These are phyloP conservation scores for Globisporangium paddicum DNA, from an alignment of 352 stramenopile genomes.

Conservation along the genomic window DNA sequence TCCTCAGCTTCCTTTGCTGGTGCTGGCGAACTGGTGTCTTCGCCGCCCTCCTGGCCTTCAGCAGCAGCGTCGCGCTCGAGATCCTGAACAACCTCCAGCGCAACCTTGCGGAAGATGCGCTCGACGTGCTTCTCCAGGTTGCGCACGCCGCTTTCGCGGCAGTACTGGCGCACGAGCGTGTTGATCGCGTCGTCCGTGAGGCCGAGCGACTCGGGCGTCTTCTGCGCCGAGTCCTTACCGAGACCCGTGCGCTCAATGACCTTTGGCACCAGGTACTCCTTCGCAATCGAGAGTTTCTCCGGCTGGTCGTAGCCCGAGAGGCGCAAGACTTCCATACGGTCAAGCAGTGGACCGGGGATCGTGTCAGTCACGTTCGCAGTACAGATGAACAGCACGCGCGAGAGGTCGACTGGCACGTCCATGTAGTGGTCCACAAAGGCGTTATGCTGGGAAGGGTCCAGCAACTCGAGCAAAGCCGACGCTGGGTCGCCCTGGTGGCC, in stretches of 20 bases:
- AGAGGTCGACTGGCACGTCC: slow-evolving; percentile 97
- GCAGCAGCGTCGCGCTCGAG: slow-evolving; percentile 37
- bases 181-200: slow-evolving; percentile 93
- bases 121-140: slow-evolving; percentile 98
- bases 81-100: slow-evolving; percentile 94
- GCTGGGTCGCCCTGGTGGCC: slow-evolving; percentile 93
- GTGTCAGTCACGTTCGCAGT: slow-evolving; percentile 96
- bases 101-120: slow-evolving; percentile 98
- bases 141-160: slow-evolving; percentile 95
- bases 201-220: slow-evolving; percentile 78
- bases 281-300: slow-evolving; percentile 97
- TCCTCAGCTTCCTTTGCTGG: slow-evolving; percentile 19
- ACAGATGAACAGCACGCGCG: slow-evolving; percentile 96
- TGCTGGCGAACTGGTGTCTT: slow-evolving; percentile 17
- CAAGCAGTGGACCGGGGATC: slow-evolving; percentile 96
- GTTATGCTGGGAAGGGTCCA: slow-evolving; percentile 97
- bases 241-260: slow-evolving; percentile 91
- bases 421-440: slow-evolving; percentile 98
- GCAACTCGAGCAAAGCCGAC: slow-evolving; percentile 94
- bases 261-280: slow-evolving; percentile 98
- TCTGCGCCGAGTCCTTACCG: slow-evolving; percentile 42
- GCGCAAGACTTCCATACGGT: slow-evolving; percentile 99
- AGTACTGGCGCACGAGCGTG: slow-evolving; percentile 91
- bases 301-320: slow-evolving; percentile 95
- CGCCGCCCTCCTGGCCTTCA: slow-evolving; percentile 33